Conservation (phyloP, 169 alveolate species). For the Theileria sp. region DNA sequence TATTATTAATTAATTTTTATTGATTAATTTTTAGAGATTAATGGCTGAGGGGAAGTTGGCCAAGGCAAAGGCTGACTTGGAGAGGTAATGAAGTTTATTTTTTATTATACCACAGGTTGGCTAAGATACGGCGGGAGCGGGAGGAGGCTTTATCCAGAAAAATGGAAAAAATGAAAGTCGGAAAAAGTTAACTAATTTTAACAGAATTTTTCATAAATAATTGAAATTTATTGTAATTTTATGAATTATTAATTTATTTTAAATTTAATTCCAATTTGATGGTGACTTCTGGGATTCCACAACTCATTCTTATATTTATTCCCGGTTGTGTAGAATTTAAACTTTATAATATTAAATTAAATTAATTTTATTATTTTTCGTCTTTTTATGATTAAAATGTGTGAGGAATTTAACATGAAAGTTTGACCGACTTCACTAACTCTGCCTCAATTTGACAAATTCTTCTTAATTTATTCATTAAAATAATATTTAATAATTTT, state of each 20-base stretch:
- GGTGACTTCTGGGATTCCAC: background rate
- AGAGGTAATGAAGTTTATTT: slow-evolving; percentile 25
- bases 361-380: no score
- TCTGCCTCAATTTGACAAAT: background rate
- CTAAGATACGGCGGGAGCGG: slow-evolving; percentile 56
- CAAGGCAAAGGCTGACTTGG: slow-evolving; percentile 62
- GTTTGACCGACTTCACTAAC: background rate
- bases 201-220: background rate
- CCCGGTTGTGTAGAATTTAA: background rate
- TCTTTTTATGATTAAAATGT: background rate
- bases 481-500: no score
- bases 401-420: background rate
- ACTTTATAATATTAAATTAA: no score
- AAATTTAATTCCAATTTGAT: background rate
- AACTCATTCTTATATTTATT: background rate
- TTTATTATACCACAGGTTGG: slow-evolving; percentile 23
- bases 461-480: no score
- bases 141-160: slow-evolving; percentile 64
- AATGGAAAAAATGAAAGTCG: slow-evolving; percentile 47
- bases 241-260: no score
- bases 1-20: no score
- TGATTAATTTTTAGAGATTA: slow-evolving; percentile 20
- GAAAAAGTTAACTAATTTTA: background rate
- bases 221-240: background rate
- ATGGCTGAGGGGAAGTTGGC: slow-evolving; percentile 65